These are phyloP conservation scores for Euphorbia celastroides DNA, from an alignment of 441 rosid genomes.

Conservation along the genomic window DNA sequence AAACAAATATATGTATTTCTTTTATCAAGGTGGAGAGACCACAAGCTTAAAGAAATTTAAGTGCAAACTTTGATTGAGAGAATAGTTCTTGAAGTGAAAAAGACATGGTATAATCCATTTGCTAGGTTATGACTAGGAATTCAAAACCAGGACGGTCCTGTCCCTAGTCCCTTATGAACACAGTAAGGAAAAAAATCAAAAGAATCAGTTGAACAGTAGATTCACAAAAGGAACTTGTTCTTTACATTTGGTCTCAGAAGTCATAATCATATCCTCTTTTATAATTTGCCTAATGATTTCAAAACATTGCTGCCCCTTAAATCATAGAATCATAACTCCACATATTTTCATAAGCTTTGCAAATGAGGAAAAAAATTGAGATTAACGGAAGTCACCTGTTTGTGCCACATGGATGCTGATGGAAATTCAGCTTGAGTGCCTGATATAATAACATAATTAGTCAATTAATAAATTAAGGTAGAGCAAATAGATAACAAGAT, in stretches of 20 bases:
- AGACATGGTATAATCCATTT: conserved; percentile 22
- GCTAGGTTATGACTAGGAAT: conserved; percentile 14
- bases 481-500: conserved; percentile 1
- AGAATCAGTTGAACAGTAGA: background rate
- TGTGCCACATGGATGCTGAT: conserved; percentile 18
- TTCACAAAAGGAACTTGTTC: background rate
- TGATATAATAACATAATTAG: conserved; percentile 19
- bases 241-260: background rate
- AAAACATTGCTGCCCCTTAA: conserved; percentile 2
- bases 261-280: conserved; percentile 4
- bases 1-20: conserved; percentile 13
- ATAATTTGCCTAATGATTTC: background rate
- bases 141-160: conserved; percentile 25
- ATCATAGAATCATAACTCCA: conserved; percentile 16
- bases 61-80: conserved; percentile 24
- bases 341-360: conserved; percentile 6
- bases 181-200: background rate
- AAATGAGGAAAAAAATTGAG: background rate
- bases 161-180: background rate
- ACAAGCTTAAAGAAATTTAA: conserved; percentile 24
- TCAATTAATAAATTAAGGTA: conserved; percentile 5
- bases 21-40: conserved; percentile 45
- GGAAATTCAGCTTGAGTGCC: conserved; percentile 17
- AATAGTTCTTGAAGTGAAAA: conserved; percentile 26
- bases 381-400: conserved; percentile 7